Evolutionary conservation across 768 basidiomycete genomes (phyloP).

Genomic region (Leccinum pellstonianum): DNA sequence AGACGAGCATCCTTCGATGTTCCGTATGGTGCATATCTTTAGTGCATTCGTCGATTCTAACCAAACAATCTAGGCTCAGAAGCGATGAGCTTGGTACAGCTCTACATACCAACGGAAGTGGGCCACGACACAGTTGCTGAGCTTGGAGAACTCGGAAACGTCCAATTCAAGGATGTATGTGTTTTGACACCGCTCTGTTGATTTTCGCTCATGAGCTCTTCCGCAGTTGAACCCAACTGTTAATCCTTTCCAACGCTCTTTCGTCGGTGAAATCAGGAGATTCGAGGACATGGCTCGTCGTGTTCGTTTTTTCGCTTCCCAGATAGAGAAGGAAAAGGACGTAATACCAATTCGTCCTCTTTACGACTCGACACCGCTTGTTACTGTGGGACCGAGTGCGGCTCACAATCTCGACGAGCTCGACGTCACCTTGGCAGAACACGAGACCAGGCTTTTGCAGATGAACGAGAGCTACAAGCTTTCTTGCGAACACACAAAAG

Average conservation of each 20-base stretch:
- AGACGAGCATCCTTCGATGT: slow-evolving; percentile 79
- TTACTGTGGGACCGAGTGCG: slow-evolving; percentile 88
- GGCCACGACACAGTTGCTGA: slow-evolving; percentile 96
- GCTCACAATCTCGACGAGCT: slow-evolving; percentile 94
- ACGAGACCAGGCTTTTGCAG: slow-evolving; percentile 77
- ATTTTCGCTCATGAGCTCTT: slow-evolving; percentile 5
- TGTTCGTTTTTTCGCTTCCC: slow-evolving; percentile 82
- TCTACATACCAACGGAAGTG: slow-evolving; percentile 95
- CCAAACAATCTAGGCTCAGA: slow-evolving; percentile 70
- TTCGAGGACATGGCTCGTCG: slow-evolving; percentile 96
- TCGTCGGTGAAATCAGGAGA: slow-evolving; percentile 92
- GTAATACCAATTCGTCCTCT: slow-evolving; percentile 80
- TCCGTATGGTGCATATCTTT: slow-evolving; percentile 51
- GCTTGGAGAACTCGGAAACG: slow-evolving; percentile 91
- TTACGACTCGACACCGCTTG: slow-evolving; percentile 80
- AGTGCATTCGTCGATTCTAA: slow-evolving; percentile 3
- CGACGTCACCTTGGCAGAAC: slow-evolving; percentile 81
- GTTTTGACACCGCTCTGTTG: background rate
- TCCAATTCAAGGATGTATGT: slow-evolving; percentile 96
- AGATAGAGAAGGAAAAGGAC: slow-evolving; percentile 86
- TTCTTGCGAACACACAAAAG: slow-evolving; percentile 79
- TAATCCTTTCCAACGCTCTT: slow-evolving; percentile 98
- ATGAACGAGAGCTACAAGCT: slow-evolving; percentile 95
- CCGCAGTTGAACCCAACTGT: slow-evolving; percentile 86
- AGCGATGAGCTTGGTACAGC: slow-evolving; percentile 96